phyloP scores from a whole-genome alignment of 768 basidiomycete species.

The Phlegmacium glaucopus region DNA sequence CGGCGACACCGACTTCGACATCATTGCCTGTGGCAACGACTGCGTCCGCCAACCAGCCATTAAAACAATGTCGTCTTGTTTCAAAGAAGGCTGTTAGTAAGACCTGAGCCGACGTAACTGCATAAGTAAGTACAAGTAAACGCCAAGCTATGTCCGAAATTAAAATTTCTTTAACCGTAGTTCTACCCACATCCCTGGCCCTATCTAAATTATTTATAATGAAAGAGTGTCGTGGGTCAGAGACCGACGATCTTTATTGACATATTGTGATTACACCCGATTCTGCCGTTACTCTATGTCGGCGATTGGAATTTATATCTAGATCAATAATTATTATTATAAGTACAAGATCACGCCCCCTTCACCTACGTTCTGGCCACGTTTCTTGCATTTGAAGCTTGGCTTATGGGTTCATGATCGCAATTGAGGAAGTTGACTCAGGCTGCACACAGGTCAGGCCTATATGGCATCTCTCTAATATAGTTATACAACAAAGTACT shows the following conservation, averaged over 20 bases:
- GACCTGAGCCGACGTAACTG: slow-evolving; percentile 11
- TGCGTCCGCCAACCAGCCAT: slow-evolving; percentile 14
- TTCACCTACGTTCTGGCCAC: no score
- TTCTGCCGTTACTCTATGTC: no score
- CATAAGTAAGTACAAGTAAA: slow-evolving; percentile 9
- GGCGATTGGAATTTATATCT: no score
- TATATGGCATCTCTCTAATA: no score
- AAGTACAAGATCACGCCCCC: no score
- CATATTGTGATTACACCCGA: slow-evolving; percentile 7
- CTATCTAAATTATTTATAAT: slow-evolving; percentile 9
- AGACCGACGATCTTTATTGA: slow-evolving; percentile 17
- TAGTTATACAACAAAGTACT: no score
- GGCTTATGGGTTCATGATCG: no score
- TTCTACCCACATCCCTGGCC: not conserved
- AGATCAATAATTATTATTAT: no score
- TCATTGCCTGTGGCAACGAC: slow-evolving; percentile 4
- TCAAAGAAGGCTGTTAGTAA: slow-evolving; percentile 12
- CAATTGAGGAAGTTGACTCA: no score
- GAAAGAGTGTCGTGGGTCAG: slow-evolving; percentile 23
- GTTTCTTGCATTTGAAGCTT: no score
- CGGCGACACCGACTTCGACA: slow-evolving; percentile 1
- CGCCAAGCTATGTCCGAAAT: slow-evolving; percentile 9
- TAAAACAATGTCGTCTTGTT: slow-evolving; percentile 22
- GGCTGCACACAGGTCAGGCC: no score
- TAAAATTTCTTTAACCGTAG: slow-evolving; percentile 5